Evolutionary conservation across 1,284 basidiomycete species (phyloP).

Genomic region (Trametes hirsuta): DNA sequence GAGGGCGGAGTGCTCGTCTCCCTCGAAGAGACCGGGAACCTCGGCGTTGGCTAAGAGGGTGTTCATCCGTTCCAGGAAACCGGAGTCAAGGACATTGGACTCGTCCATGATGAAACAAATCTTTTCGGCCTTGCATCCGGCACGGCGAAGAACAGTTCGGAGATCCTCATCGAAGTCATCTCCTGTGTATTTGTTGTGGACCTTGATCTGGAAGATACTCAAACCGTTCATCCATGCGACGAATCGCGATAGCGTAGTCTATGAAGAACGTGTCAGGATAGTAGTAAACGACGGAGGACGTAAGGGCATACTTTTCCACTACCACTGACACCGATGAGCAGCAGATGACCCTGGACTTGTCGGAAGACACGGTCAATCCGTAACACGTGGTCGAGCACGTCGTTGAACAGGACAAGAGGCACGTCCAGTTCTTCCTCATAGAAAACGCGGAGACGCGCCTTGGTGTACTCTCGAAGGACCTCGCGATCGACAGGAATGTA

Average conservation of each 20-base stretch:
- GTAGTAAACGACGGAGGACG: neutral
- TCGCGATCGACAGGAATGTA: conserved; percentile 96
- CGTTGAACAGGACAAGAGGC: conserved; percentile 98
- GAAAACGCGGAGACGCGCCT: conserved; percentile 93
- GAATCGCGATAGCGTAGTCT: conserved; percentile 98
- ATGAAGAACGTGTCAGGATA: conserved; percentile 4
- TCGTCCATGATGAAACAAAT: conserved; percentile 99
- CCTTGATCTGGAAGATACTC: conserved; percentile 98
- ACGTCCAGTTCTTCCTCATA: conserved; percentile 99
- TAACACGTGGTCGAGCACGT: conserved; percentile 96
- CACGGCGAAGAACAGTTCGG: conserved; percentile 88
- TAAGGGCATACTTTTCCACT: conserved; percentile 84
- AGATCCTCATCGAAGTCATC: conserved; percentile 99
- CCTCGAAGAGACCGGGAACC: conserved; percentile 98
- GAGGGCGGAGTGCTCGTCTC: conserved; percentile 94
- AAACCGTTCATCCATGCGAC: conserved; percentile 99
- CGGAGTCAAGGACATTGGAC: conserved; percentile 97
- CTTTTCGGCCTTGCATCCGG: conserved; percentile 98
- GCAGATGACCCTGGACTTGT: conserved; percentile 94
- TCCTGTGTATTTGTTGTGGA: conserved; percentile 97
- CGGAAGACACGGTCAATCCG: conserved; percentile 99
- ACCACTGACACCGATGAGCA: conserved; percentile 97
- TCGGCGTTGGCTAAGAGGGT: conserved; percentile 99
- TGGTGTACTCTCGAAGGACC: conserved; percentile 92
- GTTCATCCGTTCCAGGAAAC: conserved; percentile 99